Conservation (phyloP, 2,329 filamentous ascomycete genomes). For the Penicillium olsonii region DNA sequence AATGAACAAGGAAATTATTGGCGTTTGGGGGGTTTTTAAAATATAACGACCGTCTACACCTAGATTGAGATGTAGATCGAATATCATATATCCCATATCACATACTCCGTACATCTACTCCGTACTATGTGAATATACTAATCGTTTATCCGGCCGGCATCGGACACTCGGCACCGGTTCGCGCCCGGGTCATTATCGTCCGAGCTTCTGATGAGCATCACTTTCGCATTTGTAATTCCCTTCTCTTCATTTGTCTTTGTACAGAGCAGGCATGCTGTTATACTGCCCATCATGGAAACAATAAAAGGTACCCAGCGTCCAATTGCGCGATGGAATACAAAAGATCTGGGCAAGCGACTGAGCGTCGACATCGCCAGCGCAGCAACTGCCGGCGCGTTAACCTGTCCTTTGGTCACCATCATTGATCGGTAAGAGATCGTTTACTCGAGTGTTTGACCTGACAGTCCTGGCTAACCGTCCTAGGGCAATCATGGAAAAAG, state of each 20-base stretch:
- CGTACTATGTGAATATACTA: neutral
- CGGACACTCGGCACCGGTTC: conserved; percentile 23
- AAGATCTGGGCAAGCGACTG: conserved; percentile 67
- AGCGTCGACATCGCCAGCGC: conserved; percentile 70
- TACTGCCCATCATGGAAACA: conserved; percentile 25
- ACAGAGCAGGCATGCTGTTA: conserved; percentile 26
- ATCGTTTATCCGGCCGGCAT: conserved; percentile 31
- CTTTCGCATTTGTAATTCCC: conserved; percentile 19
- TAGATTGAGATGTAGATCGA: neutral
- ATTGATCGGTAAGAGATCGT: conserved; percentile 72
- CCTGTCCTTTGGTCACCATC: conserved; percentile 82
- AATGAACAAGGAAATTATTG: conserved; percentile 3
- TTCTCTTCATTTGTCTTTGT: conserved; percentile 14
- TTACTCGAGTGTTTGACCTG: too few species aligned
- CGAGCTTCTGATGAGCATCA: conserved; percentile 9
- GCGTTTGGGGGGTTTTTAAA: conserved; percentile 17
- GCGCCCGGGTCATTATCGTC: conserved; percentile 31
- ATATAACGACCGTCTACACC: neutral
- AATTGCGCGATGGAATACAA: conserved; percentile 67
- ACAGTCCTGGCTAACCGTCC: neutral
- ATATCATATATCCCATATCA: conserved; percentile 1
- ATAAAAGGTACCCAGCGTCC: conserved; percentile 21
- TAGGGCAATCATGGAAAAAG: conserved; percentile 54
- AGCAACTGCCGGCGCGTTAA: conserved; percentile 68
- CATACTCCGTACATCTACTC: neutral